Evolutionary conservation across 495 filamentous ascomycete species (phyloP), one percentile per base, ranked within the genome.

Genomic region (Baudoinia panamericana): DNA sequence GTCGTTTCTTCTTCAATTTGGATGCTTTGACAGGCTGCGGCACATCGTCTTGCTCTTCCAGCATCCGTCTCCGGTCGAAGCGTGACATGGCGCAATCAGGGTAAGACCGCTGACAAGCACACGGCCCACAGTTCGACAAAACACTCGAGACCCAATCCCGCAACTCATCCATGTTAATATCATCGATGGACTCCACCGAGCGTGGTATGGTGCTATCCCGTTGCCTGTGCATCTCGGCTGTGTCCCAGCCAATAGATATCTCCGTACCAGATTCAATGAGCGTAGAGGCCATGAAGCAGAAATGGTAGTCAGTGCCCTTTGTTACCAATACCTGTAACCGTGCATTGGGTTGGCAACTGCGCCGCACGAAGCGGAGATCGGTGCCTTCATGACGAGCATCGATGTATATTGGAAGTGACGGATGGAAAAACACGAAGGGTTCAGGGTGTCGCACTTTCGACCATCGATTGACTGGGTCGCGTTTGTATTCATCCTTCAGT

Each of bases 311-410:
- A 0, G 71, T 69, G 11, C 70, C 69, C 30, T 79, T 76, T 3
- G 78, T 80, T 28, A 95, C 71, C 46, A 80, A 78, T 0, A 84
- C 87, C 42, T 83, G 84, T 59, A 97, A 68, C 5, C 62, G 63
- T 17, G 86, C 68, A 52, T 95, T 97, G 2, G 90, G 82, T 35
- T 68, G 73, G 59, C 90, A 97, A 52, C 90, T 95, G 34, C 88
- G 72, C 25, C 90, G 73, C 15, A 85, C 72, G 55, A 85, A 95
- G 21, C 90, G 80, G 33, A 86, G 75, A 12, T 73, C 64, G 12
- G 81, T 92, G 11, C 88, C 90, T 63, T 87, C 82, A 43, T 68
- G 69, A 21, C 90, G 73, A 4, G 83, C 83, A 58, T 97, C 90
- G 46, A 97, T 86, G 62, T 85, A 93, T 11, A 97, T 70, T 0